Conservation (phyloP, 305 asterid genomes). For the Fraxinus angustifolia region DNA sequence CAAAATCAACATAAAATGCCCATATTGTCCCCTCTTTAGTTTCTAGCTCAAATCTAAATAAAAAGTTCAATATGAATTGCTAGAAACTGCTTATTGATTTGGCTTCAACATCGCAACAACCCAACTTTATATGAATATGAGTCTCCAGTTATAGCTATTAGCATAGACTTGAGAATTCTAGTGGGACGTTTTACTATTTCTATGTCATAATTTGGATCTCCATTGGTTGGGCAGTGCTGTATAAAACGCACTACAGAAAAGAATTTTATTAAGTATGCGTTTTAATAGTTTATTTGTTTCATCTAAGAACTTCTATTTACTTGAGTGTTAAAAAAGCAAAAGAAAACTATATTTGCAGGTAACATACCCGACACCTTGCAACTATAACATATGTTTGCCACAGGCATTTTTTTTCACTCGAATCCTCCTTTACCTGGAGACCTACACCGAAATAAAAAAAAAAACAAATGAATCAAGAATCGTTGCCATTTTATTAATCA, state of each 20-base stretch:
- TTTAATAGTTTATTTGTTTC: neutral
- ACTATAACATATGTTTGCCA: constrained; percentile 38
- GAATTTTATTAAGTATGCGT: neutral
- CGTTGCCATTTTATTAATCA: too few relatives aligned
- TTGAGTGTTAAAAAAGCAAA: neutral
- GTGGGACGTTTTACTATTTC: constrained; percentile 81
- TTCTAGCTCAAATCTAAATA: neutral
- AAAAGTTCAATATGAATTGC: neutral
- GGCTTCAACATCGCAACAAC: constrained; percentile 65
- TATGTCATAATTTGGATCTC: constrained; percentile 75
- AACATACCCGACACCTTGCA: too few relatives aligned
- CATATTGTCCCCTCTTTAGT: neutral
- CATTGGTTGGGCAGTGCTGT: constrained; percentile 92
- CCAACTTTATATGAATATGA: constrained; percentile 63
- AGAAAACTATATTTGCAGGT: too few relatives aligned
- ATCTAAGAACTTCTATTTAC: neutral
- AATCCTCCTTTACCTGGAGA: constrained; percentile 63
- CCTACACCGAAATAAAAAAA: neutral
- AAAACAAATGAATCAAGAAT: too few relatives aligned
- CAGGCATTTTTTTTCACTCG: constrained; percentile 70
- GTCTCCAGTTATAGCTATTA: constrained; percentile 81
- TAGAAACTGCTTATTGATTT: constrained; percentile 48
- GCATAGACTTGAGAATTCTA: constrained; percentile 82
- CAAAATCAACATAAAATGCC: neutral
- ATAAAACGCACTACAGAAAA: constrained; percentile 70